phyloP scores from a whole-genome alignment of 768 basidiomycete species.

The Sistotremastrum niveocremeum region DNA sequence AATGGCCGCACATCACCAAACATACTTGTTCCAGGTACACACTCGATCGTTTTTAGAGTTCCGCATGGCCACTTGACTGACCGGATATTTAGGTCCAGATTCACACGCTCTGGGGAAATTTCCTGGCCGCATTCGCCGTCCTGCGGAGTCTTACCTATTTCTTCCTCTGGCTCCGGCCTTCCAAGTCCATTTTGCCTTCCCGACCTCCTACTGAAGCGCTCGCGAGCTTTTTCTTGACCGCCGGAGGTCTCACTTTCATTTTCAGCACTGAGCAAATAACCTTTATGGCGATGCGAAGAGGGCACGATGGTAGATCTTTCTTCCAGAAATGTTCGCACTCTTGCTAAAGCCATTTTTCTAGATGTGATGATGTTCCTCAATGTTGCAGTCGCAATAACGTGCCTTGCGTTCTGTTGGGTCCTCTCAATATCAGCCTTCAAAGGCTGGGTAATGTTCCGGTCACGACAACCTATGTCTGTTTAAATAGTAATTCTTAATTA shows the following conservation, averaged over 20 bases:
- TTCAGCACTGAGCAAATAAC: slow-evolving; percentile 84
- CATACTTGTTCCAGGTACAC: slow-evolving; percentile 72
- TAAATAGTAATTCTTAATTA: slow-evolving; percentile 23
- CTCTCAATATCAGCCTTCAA: slow-evolving; percentile 65
- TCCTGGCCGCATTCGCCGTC: slow-evolving; percentile 65
- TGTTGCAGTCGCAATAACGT: slow-evolving; percentile 74
- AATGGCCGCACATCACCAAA: slow-evolving; percentile 86
- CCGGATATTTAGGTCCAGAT: slow-evolving; percentile 53
- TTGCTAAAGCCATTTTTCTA: slow-evolving; percentile 13
- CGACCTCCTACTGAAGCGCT: slow-evolving; percentile 90
- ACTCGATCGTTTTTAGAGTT: background rate
- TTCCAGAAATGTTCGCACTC: background rate
- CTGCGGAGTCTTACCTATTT: slow-evolving; percentile 85
- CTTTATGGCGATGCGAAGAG: slow-evolving; percentile 81
- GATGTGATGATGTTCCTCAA: slow-evolving; percentile 88
- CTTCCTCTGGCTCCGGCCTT: slow-evolving; percentile 83
- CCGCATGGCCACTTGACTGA: background rate
- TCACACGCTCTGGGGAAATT: slow-evolving; percentile 82
- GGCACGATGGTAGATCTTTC: slow-evolving; percentile 53
- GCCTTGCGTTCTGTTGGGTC: slow-evolving; percentile 77
- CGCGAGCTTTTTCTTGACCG: slow-evolving; percentile 74
- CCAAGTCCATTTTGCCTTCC: slow-evolving; percentile 73
- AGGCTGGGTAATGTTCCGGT: slow-evolving; percentile 54
- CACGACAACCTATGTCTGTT: slow-evolving; percentile 15
- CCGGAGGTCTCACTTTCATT: slow-evolving; percentile 83